Evolutionary conservation across 148 eudicot species (phyloP), one percentile per base, ranked within the genome.

Genomic region (Drosera capensis): DNA sequence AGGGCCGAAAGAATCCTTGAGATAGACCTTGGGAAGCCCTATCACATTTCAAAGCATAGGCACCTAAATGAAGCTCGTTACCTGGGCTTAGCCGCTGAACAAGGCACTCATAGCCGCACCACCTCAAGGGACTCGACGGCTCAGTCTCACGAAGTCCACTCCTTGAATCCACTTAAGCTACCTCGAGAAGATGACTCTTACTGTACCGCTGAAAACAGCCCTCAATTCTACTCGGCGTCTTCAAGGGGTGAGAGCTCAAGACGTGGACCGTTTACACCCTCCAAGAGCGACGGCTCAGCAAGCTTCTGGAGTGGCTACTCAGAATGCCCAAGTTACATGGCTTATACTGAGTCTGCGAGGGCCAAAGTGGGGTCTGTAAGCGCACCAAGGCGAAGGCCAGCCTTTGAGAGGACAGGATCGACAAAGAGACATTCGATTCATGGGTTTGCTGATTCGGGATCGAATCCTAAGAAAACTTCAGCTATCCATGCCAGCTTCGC

Each of bases 281-380:
- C 83, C 0, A 74, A 61, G 59, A 88, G 94, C 2, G 94, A 86
- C n/a, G 59, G 82, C 11, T 60, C 85, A n/a, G 58, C 54, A 50
- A 86, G 93, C 73, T 77, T 63, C 57, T 44, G 68, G 0, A 83
- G 92, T 15, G 81, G 73, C 5, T 79, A 61, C 49, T 77, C 84
- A 0, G 92, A 88, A 60, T 57, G 75, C 61, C 96, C 96, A 3
- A 88, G 68, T 47, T 88, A 88, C 61, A 83, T 88, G 96, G 39
- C 83, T 5, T 77, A 49, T 49, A 88, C 96, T 0, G 72, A 83
- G 46, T 83, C 96, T 12, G 66, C 96, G 0, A 75, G 46, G 55
- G 96, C 96, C 14, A 88, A 88, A 62, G 48, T 62, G 41, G 71
- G 96, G 55, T 88, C 96, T 3, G 43, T 74, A 0, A 83, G 96